Conservation (phyloP, 1,139 yeast species). For the Candida sp. region DNA sequence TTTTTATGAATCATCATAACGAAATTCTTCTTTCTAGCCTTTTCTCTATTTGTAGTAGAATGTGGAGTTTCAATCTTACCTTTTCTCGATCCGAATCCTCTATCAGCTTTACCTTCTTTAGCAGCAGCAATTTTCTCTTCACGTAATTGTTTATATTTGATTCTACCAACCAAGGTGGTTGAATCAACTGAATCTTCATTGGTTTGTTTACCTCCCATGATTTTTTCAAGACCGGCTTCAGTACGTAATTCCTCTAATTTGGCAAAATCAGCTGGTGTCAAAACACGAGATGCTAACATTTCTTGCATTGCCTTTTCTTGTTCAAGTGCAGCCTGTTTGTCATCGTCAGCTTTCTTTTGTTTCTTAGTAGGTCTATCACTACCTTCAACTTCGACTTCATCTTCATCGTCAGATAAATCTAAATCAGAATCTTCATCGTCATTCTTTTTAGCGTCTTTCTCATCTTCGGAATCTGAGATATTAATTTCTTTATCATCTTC, state of each 20-base stretch:
- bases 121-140: constrained; percentile 90
- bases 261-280: constrained; percentile 98
- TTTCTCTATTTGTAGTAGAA: constrained; percentile 93
- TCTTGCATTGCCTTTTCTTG: constrained; percentile 53
- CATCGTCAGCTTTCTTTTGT: constrained; percentile 14
- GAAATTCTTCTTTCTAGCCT: constrained; percentile 97
- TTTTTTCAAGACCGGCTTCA: constrained; percentile 80
- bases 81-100: constrained; percentile 84
- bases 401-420: constrained; percentile 23
- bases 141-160: constrained; percentile 79
- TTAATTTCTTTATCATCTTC: constrained; percentile 61
- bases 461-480: constrained; percentile 48
- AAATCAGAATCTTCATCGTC: constrained; percentile 44
- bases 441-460: constrained; percentile 17
- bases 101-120: constrained; percentile 88
- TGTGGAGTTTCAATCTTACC: constrained; percentile 78
- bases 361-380: constrained; percentile 23
- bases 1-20: constrained; percentile 98
- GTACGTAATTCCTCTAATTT: constrained; percentile 83
- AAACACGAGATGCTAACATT: constrained; percentile 68
- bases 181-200: constrained; percentile 90
- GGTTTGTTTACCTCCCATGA: constrained; percentile 55
- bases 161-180: constrained; percentile 72
- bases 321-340: constrained; percentile 21
- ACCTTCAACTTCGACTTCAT: constrained; percentile 36